Conservation (phyloP, 2,329 filamentous ascomycete species). For the Exophiala bonariae region DNA sequence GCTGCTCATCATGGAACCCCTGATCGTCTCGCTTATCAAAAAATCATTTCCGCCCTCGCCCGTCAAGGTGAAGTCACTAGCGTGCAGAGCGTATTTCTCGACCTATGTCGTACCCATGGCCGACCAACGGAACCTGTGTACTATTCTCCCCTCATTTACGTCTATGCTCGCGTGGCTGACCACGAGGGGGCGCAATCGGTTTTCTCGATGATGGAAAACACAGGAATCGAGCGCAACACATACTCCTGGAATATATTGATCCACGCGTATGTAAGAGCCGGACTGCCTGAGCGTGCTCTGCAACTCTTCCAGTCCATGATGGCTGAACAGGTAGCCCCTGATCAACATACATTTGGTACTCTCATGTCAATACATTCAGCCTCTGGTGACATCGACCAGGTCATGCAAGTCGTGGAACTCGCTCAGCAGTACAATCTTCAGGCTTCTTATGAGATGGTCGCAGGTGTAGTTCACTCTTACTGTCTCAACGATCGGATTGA, state of each 20-base stretch:
- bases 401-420: constrained; percentile 64
- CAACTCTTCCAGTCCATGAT: constrained; percentile 63
- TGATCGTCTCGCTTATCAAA: constrained; percentile 35
- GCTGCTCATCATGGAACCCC: constrained; percentile 34
- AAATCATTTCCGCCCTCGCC: constrained; percentile 44
- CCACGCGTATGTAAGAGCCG: constrained; percentile 65
- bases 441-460: constrained; percentile 59
- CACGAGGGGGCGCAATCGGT: constrained; percentile 57
- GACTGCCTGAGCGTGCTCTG: constrained; percentile 67
- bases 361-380: constrained; percentile 71
- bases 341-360: constrained; percentile 67
- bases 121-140: constrained; percentile 32
- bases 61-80: constrained; percentile 46
- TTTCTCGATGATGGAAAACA: constrained; percentile 64
- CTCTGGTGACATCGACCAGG: constrained; percentile 71
- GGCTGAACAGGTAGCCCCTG: constrained; percentile 51
- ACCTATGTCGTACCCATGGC: constrained; percentile 39
- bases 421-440: constrained; percentile 57
- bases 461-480: constrained; percentile 67
- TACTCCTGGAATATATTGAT: constrained; percentile 76
- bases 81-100: constrained; percentile 47
- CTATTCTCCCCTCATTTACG: constrained; percentile 64
- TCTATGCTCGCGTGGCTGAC: constrained; percentile 70
- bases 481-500: constrained; percentile 56
- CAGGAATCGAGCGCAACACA: constrained; percentile 57